phyloP scores from a whole-genome alignment of 2,329 filamentous ascomycete genomes.

The Coniochaeta ligniaria region DNA sequence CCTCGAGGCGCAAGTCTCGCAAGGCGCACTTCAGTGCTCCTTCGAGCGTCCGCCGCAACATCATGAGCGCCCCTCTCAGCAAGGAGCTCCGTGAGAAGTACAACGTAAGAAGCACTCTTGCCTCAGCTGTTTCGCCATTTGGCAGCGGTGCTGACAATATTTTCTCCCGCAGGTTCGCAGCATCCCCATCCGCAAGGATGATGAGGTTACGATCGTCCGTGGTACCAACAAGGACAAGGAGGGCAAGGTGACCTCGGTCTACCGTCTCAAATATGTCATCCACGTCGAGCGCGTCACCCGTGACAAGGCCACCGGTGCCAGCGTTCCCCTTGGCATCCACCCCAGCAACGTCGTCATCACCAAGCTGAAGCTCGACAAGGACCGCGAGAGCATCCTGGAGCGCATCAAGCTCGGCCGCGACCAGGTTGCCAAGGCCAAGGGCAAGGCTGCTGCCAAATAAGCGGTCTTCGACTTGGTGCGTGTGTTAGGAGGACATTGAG shows the following conservation, averaged over 20 bases:
- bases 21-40: slow-evolving; percentile 97
- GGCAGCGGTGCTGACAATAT: background rate
- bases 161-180: slow-evolving; percentile 64
- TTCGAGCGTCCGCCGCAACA: slow-evolving; percentile 86
- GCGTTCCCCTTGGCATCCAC: slow-evolving; percentile 88
- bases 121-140: background rate
- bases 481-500: background rate
- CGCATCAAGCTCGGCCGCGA: slow-evolving; percentile 77
- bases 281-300: slow-evolving; percentile 95
- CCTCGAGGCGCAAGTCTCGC: slow-evolving; percentile 96
- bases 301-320: slow-evolving; percentile 97
- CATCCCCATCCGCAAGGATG: slow-evolving; percentile 96
- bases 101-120: slow-evolving; percentile 62
- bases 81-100: slow-evolving; percentile 99
- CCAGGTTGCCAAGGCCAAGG: slow-evolving; percentile 61
- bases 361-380: slow-evolving; percentile 98
- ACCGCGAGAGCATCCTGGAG: slow-evolving; percentile 82
- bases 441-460: slow-evolving; percentile 18
- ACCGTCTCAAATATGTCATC: slow-evolving; percentile 96
- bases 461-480: slow-evolving; percentile 1
- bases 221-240: slow-evolving; percentile 95
- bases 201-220: slow-evolving; percentile 88
- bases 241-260: slow-evolving; percentile 96
- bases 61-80: slow-evolving; percentile 93
- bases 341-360: slow-evolving; percentile 97